Conservation (phyloP, 1,139 yeast genomes). For the Pichia sp. region DNA sequence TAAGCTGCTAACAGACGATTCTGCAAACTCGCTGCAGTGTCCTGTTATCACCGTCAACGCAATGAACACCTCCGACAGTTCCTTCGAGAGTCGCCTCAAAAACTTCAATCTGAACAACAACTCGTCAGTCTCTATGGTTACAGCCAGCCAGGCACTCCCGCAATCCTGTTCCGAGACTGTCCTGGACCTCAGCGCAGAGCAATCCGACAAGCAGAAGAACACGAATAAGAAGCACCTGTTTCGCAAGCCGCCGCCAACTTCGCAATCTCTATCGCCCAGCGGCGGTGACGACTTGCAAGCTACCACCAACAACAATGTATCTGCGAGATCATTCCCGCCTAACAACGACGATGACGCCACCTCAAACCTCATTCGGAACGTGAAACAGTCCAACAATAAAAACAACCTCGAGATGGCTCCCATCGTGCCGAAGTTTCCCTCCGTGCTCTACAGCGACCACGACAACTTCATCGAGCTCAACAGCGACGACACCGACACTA, state of each 20-base stretch:
- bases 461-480: background rate
- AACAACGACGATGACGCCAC: background rate
- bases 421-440: background rate
- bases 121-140: conserved; percentile 9
- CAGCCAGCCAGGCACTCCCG: background rate
- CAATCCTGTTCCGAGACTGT: conserved; percentile 2
- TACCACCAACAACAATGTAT: no score
- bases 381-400: background rate
- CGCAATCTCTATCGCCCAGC: background rate
- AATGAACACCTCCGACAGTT: background rate
- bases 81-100: conserved; percentile 1
- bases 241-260: conserved; percentile 5
- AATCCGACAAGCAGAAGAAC: background rate
- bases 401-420: background rate
- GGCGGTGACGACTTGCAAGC: no score
- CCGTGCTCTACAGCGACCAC: background rate
- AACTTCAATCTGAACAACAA: conserved; percentile 10
- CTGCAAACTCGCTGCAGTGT: background rate
- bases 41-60: conserved; percentile 5
- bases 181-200: background rate
- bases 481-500: background rate
- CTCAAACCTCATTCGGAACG: background rate
- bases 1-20: background rate
- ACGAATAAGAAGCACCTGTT: background rate
- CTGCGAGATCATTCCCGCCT: background rate